These are phyloP conservation scores for Plasmodium knowlesi DNA, from an alignment of 169 alveolate genomes.

Conservation along the genomic window DNA sequence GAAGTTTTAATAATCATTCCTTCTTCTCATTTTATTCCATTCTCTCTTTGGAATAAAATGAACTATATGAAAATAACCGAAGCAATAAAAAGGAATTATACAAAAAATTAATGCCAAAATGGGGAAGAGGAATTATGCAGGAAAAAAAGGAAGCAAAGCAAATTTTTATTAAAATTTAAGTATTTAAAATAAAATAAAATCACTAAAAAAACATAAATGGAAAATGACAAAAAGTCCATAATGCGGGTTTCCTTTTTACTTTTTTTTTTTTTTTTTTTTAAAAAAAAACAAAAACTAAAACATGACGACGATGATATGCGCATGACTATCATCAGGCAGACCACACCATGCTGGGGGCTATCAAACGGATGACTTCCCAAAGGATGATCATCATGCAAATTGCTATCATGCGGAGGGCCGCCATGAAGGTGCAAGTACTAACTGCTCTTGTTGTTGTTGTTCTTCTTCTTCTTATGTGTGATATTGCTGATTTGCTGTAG, in stretches of 20 bases:
- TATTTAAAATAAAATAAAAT: slow-evolving; percentile 11
- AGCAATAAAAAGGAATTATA: background rate
- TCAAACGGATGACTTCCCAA: slow-evolving; percentile 6
- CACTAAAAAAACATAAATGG: background rate
- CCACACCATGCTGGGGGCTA: background rate
- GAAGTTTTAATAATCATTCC: background rate
- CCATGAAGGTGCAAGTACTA: background rate
- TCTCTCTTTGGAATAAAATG: background rate
- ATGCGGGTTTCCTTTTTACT: background rate
- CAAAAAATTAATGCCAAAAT: slow-evolving; percentile 19
- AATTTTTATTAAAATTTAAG: background rate
- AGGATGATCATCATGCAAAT: slow-evolving; percentile 12
- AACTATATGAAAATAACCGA: background rate
- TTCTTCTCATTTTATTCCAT: background rate
- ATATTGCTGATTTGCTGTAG: background rate
- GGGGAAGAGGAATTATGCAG: background rate
- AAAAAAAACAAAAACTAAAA: slow-evolving; percentile 25
- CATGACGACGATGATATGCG: background rate
- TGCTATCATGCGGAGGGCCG: slow-evolving; percentile 5
- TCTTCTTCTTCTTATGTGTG: background rate
- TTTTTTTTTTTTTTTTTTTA: background rate
- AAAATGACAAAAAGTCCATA: background rate
- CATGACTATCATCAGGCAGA: background rate
- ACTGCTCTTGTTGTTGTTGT: background rate
- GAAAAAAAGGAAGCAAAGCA: background rate